Evolutionary conservation across 768 basidiomycete species (phyloP), one percentile per base, ranked within the genome.

Genomic region (Collybiopsis luxurians): DNA sequence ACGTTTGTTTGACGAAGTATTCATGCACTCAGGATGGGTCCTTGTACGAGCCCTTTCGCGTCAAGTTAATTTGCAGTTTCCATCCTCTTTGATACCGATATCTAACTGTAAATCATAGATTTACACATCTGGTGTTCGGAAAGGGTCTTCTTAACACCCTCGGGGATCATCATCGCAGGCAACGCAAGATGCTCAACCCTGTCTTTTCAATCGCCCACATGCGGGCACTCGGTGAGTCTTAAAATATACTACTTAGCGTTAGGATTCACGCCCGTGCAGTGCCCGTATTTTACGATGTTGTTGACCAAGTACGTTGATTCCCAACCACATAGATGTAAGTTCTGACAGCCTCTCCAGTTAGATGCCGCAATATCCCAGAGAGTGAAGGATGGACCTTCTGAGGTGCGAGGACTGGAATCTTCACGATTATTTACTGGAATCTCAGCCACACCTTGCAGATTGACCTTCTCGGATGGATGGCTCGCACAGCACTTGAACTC

Each of bases 121-220:
- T 4, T 19, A 28, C 28, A 15, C 27, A 11, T 7, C 48, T 49
- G 12, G 19, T 54, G 13, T 36, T 54, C 34, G 53, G 53, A 23
- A 54, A 43, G 28, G 40, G 53, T 31, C 42, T 54, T 12, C 24
- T 54, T 17, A 43, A 10, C 27, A 44, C 42, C 10, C 21, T 12
- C 2, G 53, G 53, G 26, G 63, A 69, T 13, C 66, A 64, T 15
- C 72, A 73, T 52, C 59, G 64, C 46, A 66, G 58, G 36, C 71
- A 74, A 61, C 66, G 71, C 34, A 72, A 71, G 59, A 64, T 75
- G 61, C 64, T 75, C 49, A 73, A 72, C 27, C 66, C 69, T 0
- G 68, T 71, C 9, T 75, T 74, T 59, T 72, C 71, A 15, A 61
- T 60, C 21, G 66, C 66, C n/a, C 69, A 70, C 51, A 61, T 75